Percentiles rank a stretch among this genome's conserved stretches.
Conservation (phyloP, 805 yeast genomes). For the Maudiozyma serrabonitensis region DNA sequence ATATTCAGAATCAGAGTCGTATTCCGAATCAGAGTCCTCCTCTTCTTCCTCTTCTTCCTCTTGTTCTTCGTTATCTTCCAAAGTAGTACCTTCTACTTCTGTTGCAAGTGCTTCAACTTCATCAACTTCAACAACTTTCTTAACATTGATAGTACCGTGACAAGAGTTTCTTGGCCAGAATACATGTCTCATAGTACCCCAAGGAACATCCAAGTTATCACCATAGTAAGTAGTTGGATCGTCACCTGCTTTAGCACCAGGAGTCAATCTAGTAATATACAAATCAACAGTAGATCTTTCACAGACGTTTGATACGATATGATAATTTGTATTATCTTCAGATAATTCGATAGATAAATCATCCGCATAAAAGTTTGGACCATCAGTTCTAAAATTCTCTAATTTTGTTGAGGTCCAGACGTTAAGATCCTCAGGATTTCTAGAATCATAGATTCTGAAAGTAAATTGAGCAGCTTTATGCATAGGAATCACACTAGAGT, state of each 20-base stretch:
- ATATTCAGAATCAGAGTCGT: slow-evolving; percentile 9
- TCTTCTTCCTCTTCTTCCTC: slow-evolving; percentile 13
- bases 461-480: slow-evolving; percentile 92
- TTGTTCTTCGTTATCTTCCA: slow-evolving; percentile 8
- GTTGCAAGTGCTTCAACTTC: slow-evolving; percentile 8
- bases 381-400: slow-evolving; percentile 65
- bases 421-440: slow-evolving; percentile 19
- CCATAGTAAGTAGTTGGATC: slow-evolving; percentile 86
- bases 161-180: slow-evolving; percentile 91
- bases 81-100: slow-evolving; percentile 1
- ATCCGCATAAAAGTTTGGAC: slow-evolving; percentile 73
- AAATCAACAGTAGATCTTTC: slow-evolving; percentile 65
- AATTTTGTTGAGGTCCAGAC: slow-evolving; percentile 90
- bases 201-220: slow-evolving; percentile 70
- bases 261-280: slow-evolving; percentile 47
- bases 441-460: slow-evolving; percentile 53
- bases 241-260: slow-evolving; percentile 82
- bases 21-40: slow-evolving; percentile 10
- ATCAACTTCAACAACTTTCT: slow-evolving; percentile 17
- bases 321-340: slow-evolving; percentile 43
- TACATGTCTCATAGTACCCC: slow-evolving; percentile 95
- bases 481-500: slow-evolving; percentile 81
- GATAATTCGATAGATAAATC: slow-evolving; percentile 52
- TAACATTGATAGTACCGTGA: slow-evolving; percentile 51
- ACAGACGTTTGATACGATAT: slow-evolving; percentile 55